Evolutionary conservation across 371 early-diverging fungal species (phyloP).

Genomic region (Synchytrium microbalum): DNA sequence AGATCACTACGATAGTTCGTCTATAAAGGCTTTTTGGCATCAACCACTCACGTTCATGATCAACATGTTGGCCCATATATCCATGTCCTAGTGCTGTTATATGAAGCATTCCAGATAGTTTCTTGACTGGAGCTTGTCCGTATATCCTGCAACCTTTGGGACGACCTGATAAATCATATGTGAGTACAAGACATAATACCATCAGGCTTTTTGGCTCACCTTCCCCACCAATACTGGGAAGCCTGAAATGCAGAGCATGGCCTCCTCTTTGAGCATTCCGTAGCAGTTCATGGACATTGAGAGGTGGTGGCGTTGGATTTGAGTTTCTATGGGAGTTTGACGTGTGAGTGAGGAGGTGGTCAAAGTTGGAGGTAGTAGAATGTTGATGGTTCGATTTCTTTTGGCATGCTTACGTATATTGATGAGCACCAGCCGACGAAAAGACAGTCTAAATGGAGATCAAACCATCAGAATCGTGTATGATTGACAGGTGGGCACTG

Average conservation of each 20-base stretch:
- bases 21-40: constrained; percentile 5
- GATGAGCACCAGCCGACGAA: not conserved
- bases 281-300: constrained; percentile 20
- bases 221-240: constrained; percentile 4
- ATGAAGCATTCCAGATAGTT: constrained; percentile 81
- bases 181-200: constrained; percentile 11
- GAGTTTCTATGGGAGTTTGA: not conserved
- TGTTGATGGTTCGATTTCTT: too few relatives aligned
- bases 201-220: constrained; percentile 3
- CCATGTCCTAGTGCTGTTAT: constrained; percentile 87
- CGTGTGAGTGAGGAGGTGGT: constrained; percentile 7
- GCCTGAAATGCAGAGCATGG: constrained; percentile 7
- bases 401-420: constrained; percentile 6
- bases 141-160: constrained; percentile 61
- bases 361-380: constrained; percentile 13
- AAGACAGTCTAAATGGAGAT: constrained; percentile 4
- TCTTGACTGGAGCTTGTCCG: constrained; percentile 69
- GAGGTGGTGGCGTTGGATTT: not conserved
- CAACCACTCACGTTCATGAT: constrained; percentile 53
- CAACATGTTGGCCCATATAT: constrained; percentile 54
- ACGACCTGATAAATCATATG: constrained; percentile 7
- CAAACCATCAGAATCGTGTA: too few relatives aligned
- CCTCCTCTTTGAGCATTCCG: constrained; percentile 9
- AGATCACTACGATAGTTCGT: constrained; percentile 2
- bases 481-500: not conserved